These are phyloP conservation scores for Thalassiosira oceanica DNA, from an alignment of 352 stramenopile species.

Conservation along the genomic window DNA sequence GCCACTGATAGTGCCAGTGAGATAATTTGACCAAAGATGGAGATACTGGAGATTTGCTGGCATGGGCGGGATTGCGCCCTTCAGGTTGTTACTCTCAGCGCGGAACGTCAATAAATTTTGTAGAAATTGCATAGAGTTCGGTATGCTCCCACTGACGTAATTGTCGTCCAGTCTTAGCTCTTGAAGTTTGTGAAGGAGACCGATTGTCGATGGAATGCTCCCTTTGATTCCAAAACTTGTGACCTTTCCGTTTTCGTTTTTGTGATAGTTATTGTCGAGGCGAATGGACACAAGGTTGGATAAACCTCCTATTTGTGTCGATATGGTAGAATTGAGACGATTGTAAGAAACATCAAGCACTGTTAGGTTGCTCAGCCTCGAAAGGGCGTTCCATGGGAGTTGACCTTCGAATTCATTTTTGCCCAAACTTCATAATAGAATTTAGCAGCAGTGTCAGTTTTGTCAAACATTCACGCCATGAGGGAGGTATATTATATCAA, in stretches of 20 bases:
- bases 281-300: conserved; percentile 26
- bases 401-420: conserved; percentile 40
- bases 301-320: conserved; percentile 29
- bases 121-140: conserved; percentile 32
- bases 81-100: conserved; percentile 40
- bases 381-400: conserved; percentile 20
- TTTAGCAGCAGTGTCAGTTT: too few species aligned
- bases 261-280: conserved; percentile 38
- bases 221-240: conserved; percentile 34
- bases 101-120: conserved; percentile 29
- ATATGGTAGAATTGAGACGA: conserved; percentile 41
- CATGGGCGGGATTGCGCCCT: conserved; percentile 22
- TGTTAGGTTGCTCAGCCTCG: conserved; percentile 14
- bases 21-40: conserved; percentile 51
- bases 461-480: too few species aligned
- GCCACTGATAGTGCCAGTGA: conserved; percentile 26
- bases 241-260: conserved; percentile 20
- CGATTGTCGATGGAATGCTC: conserved; percentile 41
- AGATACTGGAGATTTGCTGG: conserved; percentile 43
- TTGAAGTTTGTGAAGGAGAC: conserved; percentile 42
- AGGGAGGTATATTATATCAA: too few species aligned
- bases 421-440: conserved; percentile 11
- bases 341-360: conserved; percentile 35
- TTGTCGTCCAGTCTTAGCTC: conserved; percentile 67
- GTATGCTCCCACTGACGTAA: conserved; percentile 45